A percentile compares a stretch with the other conserved stretches of the same genome.
Evolutionary conservation across 768 basidiomycete genomes (phyloP).

Genomic region (Austroboletus festivus): DNA sequence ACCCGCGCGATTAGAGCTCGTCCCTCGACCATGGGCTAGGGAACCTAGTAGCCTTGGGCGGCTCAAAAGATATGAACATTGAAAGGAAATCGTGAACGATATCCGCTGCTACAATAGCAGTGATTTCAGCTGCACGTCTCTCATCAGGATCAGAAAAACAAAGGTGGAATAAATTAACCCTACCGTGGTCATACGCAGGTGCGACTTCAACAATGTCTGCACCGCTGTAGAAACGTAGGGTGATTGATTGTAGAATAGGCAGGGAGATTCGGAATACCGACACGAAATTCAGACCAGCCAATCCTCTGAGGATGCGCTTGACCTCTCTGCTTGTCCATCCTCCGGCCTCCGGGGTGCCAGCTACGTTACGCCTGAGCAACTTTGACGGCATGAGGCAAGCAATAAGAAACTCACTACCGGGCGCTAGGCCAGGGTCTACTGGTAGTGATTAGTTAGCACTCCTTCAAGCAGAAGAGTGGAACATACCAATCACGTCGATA

Average conservation of each 20-base stretch:
- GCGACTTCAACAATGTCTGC: slow-evolving; percentile 27
- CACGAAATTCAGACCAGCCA: slow-evolving; percentile 79
- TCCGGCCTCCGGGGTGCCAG: slow-evolving; percentile 81
- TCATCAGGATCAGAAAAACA: slow-evolving; percentile 5
- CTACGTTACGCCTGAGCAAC: slow-evolving; percentile 33
- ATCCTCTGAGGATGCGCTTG: slow-evolving; percentile 75
- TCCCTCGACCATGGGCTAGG: slow-evolving; percentile 15
- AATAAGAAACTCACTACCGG: slow-evolving; percentile 56
- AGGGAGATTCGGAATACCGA: slow-evolving; percentile 25
- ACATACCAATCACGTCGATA: slow-evolving; percentile 73
- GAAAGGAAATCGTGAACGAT: slow-evolving; percentile 45
- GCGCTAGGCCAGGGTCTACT: slow-evolving; percentile 73
- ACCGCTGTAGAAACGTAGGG: slow-evolving; percentile 10
- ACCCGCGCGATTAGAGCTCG: slow-evolving; percentile 14
- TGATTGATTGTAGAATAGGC: neutral
- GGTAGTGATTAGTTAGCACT: slow-evolving; percentile 2
- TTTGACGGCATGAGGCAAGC: neutral
- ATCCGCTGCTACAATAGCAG: slow-evolving; percentile 43
- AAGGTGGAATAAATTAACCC: neutral
- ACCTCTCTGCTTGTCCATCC: slow-evolving; percentile 84
- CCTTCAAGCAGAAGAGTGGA: neutral
- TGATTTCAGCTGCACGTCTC: slow-evolving; percentile 33
- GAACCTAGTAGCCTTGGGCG: slow-evolving; percentile 19
- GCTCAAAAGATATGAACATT: slow-evolving; percentile 32
- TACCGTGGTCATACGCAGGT: slow-evolving; percentile 28